Percentiles rank a stretch among this genome's conserved stretches.
These are phyloP conservation scores for Lecanosticta acicola DNA, from an alignment of 2,329 filamentous ascomycete species.

Conservation along the genomic window DNA sequence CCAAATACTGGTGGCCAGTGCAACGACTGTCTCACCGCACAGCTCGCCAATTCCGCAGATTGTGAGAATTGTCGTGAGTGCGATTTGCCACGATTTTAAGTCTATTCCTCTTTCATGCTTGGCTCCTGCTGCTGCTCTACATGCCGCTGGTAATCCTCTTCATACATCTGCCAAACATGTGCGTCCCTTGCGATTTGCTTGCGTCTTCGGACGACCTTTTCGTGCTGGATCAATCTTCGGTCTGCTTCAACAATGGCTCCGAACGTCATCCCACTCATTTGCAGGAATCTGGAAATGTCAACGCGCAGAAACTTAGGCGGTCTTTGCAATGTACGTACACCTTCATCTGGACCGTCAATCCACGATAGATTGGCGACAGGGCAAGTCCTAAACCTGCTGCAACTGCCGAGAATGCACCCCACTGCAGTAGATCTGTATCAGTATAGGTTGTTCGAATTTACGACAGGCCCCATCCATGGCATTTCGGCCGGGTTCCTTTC, in stretches of 20 bases:
- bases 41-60: too few species aligned
- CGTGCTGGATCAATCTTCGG: conserved; percentile 59
- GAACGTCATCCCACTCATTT: conserved; percentile 81
- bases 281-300: conserved; percentile 58
- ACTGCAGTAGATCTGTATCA: conserved; percentile 39
- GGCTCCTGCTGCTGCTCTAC: not conserved
- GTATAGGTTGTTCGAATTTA: too few species aligned
- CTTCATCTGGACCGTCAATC: conserved; percentile 70
- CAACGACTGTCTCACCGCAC: too few species aligned
- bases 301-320: not conserved
- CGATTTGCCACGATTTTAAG: not conserved
- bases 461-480: too few species aligned
- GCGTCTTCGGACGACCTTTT: conserved; percentile 59
- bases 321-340: conserved; percentile 50
- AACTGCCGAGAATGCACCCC: conserved; percentile 61
- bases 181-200: conserved; percentile 59
- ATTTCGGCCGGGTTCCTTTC: not conserved
- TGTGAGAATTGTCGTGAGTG: too few species aligned
- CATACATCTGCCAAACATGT: conserved; percentile 54
- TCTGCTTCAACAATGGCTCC: conserved; percentile 75
- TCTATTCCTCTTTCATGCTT: not conserved
- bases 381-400: conserved; percentile 58
- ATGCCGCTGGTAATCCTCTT: conserved; percentile 16
- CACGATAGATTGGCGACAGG: conserved; percentile 66
- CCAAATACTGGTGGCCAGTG: too few species aligned